Evolutionary conservation across 768 basidiomycete genomes (phyloP).

Genomic region (Gymnopilus junonius): DNA sequence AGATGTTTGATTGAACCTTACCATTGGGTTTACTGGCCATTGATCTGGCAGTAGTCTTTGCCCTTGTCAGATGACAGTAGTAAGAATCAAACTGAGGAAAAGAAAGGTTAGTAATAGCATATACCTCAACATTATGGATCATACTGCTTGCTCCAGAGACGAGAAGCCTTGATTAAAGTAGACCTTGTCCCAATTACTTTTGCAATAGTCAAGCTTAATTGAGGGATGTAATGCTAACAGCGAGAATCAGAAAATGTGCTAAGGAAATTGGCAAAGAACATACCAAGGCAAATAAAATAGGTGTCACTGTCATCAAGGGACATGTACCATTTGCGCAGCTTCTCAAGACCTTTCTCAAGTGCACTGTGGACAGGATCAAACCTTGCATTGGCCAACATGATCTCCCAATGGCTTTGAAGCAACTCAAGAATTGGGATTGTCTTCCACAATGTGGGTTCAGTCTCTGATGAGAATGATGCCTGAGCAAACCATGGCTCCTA

Average conservation of each 20-base stretch:
- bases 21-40: neutral
- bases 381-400: neutral
- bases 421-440: conserved; percentile 5
- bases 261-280: neutral
- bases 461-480: neutral
- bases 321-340: neutral
- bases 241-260: neutral
- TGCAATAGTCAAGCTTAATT: neutral
- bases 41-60: neutral
- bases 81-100: neutral
- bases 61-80: neutral
- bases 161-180: neutral
- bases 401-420: neutral
- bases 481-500: neutral
- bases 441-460: neutral
- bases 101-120: neutral
- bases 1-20: neutral
- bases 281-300: conserved; percentile 8
- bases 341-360: neutral
- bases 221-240: neutral
- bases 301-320: neutral
- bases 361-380: neutral
- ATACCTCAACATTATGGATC: neutral
- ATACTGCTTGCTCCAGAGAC: neutral
- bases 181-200: neutral